Conservation (phyloP, 495 filamentous ascomycete species). For the Neurospora sp. region DNA sequence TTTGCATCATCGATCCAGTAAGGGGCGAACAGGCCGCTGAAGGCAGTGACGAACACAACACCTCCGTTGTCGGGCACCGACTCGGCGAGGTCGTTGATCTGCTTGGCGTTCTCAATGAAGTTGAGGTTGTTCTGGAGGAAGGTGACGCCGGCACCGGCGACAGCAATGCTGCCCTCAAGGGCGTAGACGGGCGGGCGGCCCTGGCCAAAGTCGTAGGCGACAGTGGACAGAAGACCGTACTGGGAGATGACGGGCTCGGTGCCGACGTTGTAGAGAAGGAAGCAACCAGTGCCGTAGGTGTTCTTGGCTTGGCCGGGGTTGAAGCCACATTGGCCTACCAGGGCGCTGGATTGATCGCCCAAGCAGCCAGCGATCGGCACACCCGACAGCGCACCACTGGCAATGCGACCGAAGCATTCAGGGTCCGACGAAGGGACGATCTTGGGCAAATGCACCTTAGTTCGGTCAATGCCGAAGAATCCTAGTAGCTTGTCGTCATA, state of each 20-base stretch:
- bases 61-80: conserved; percentile 84
- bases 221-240: conserved; percentile 78
- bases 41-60: conserved; percentile 89
- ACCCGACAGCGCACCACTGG: conserved; percentile 58
- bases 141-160: conserved; percentile 81
- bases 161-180: conserved; percentile 85
- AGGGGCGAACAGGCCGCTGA: conserved; percentile 92
- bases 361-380: conserved; percentile 78
- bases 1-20: conserved; percentile 97
- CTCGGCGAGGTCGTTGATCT: conserved; percentile 74
- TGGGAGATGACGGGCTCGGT: conserved; percentile 82
- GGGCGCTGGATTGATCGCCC: conserved; percentile 84
- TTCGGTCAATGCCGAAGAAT: conserved; percentile 72
- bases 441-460: conserved; percentile 67
- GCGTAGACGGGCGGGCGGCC: conserved; percentile 74
- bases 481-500: conserved; percentile 74
- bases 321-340: conserved; percentile 90
- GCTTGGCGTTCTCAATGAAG: conserved; percentile 64
- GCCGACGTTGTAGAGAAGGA: conserved; percentile 90
- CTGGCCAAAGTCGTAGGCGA: conserved; percentile 76
- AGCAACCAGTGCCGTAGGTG: conserved; percentile 94
- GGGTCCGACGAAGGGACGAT: conserved; percentile 80
- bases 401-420: conserved; percentile 61
- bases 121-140: conserved; percentile 87
- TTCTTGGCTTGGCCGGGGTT: conserved; percentile 84